Percentiles rank a stretch among this genome's conserved stretches.
phyloP scores from a whole-genome alignment of 306 rosid species.

The Styphnolobium japonicum region DNA sequence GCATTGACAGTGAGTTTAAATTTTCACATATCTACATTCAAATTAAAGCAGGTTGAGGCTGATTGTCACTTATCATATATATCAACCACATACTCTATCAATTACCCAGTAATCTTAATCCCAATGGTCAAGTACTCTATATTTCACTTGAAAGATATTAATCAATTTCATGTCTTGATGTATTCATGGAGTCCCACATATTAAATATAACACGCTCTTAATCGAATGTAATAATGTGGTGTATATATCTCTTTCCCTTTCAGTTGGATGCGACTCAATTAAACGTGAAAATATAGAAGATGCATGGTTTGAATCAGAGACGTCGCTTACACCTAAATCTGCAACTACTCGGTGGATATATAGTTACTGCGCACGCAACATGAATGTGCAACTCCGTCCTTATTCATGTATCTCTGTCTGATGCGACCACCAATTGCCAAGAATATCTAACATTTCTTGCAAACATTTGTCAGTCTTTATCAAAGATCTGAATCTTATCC shows the following conservation, averaged over 20 bases:
- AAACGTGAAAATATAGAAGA: neutral
- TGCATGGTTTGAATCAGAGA: neutral
- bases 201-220: too few species aligned
- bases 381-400: neutral
- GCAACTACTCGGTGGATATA: neutral
- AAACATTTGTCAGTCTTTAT: neutral
- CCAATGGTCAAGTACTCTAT: too few species aligned
- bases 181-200: too few species aligned
- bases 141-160: too few species aligned
- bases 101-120: too few species aligned
- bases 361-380: neutral
- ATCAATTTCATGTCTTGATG: too few species aligned
- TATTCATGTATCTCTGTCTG: neutral
- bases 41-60: too few species aligned
- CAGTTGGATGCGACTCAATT: neutral
- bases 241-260: neutral
- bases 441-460: neutral
- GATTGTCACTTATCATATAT: too few species aligned
- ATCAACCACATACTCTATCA: too few species aligned
- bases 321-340: neutral
- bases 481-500: neutral
- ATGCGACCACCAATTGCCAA: neutral
- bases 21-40: too few species aligned
- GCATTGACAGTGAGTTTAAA: too few species aligned
- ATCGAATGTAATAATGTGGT: too few species aligned